phyloP scores from a whole-genome alignment of 139 green algal genomes.

The Dunaliella primolecta region DNA sequence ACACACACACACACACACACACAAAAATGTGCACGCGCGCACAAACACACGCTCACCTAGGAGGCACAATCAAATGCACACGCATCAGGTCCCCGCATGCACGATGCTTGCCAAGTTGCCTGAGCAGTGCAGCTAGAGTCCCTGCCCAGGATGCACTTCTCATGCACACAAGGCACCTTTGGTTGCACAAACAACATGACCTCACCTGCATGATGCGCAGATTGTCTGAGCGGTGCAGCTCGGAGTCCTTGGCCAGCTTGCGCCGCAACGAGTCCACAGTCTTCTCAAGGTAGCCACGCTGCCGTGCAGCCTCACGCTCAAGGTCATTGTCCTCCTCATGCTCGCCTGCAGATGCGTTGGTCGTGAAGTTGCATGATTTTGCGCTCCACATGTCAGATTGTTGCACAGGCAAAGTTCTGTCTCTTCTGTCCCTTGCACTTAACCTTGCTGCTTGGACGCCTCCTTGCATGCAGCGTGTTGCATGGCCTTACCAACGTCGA shows the following conservation, averaged over 20 bases:
- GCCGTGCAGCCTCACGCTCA: constrained; percentile 49
- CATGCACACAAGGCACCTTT: too few species aligned
- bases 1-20: background rate
- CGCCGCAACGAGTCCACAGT: constrained; percentile 72
- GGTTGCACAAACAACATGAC: too few species aligned
- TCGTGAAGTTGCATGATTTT: too few species aligned
- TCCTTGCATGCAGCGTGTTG: too few species aligned
- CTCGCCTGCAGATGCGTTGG: background rate
- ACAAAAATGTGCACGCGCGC: background rate
- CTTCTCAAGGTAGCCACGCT: constrained; percentile 80
- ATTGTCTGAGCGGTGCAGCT: constrained; percentile 66
- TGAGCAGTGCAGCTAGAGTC: too few species aligned
- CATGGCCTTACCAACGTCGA: too few species aligned
- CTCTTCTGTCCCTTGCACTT: too few species aligned
- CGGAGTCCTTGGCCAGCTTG: constrained; percentile 74
- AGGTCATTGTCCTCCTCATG: constrained; percentile 56
- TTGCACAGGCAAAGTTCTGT: background rate
- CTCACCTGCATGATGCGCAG: constrained; percentile 64
- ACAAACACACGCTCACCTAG: background rate
- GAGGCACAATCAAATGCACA: too few species aligned
- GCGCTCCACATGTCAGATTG: background rate
- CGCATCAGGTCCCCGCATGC: too few species aligned
- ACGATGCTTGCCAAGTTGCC: too few species aligned
- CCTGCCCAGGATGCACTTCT: too few species aligned
- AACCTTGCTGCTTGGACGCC: too few species aligned